A percentile compares a stretch with the other conserved stretches of the same genome.
These are phyloP conservation scores for Cinchona pubescens DNA, from an alignment of 257 asterid species.

Conservation along the genomic window DNA sequence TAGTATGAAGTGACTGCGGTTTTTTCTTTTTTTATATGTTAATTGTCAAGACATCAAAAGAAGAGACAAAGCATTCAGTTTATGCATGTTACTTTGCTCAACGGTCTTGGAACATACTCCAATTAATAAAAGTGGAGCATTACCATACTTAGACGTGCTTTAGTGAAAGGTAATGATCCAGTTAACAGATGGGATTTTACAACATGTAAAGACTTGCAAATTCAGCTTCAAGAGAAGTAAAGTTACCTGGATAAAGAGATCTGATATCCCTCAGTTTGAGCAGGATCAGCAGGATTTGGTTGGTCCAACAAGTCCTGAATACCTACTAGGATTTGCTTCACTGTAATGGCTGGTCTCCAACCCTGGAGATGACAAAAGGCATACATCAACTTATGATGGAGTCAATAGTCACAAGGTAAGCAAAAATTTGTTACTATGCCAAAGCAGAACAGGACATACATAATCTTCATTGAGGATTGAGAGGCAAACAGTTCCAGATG, in stretches of 20 bases:
- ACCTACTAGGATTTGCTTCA: slow-evolving; percentile 42
- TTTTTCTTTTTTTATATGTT: not conserved
- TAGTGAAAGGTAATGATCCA: not conserved
- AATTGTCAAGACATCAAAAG: not conserved
- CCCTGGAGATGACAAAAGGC: slow-evolving; percentile 27
- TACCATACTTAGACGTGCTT: not conserved
- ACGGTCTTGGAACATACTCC: no score
- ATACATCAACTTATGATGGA: not conserved
- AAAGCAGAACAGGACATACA: slow-evolving; percentile 26
- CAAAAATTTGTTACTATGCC: not conserved
- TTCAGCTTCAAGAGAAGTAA: not conserved
- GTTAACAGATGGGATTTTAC: not conserved
- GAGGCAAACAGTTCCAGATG: slow-evolving; percentile 54
- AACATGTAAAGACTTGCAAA: not conserved
- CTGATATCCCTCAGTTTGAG: slow-evolving; percentile 47
- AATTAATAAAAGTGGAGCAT: not conserved
- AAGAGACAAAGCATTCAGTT: not conserved
- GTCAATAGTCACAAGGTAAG: not conserved
- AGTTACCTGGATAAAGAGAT: slow-evolving; percentile 36
- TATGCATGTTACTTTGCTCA: not conserved
- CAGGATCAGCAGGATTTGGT: slow-evolving; percentile 47
- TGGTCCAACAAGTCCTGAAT: slow-evolving; percentile 42
- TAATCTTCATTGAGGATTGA: slow-evolving; percentile 54
- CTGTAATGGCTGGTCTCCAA: slow-evolving; percentile 48
- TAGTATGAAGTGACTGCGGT: not conserved